Evolutionary conservation across 2,329 filamentous ascomycete species (phyloP), one percentile per base, ranked within the genome.

Genomic region (Epichloe hybrida): DNA sequence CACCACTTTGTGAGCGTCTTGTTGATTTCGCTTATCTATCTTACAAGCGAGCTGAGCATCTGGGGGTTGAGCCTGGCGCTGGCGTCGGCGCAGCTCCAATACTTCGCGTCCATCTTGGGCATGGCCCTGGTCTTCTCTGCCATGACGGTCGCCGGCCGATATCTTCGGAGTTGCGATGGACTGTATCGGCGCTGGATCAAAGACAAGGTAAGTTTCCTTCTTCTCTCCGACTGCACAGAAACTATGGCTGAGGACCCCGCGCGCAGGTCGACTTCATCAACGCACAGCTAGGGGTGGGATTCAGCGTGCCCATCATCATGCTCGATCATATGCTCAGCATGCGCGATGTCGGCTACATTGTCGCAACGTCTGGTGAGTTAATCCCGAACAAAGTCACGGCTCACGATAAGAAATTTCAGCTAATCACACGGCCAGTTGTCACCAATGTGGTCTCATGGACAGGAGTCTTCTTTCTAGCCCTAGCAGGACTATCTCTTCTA

Each of bases 211-310:
- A 38, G 54, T 53, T 5, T 43, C 11, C 42, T n/a, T 41, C 17
- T 20, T 31, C 5, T 23, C 27, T 20, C 11, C 8, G 17, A 13
- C 6, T 13, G 13, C 20, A n/a, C 13, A 20, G 8, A 8, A 23
- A 40, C 11, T 39, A 17, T 38, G 36, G 49, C 42, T 51, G 52
- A 43, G 52, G 17, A 31, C 8, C 8, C 31, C 3, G 11, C 4
- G n/a, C 38, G 1, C 47, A 77, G 73, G 65, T 74, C 21, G 68
- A 76, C 46, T 66, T 76, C 9, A 66, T 77, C 49, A 77, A 77
- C 54, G 61, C 66, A 3, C 71, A 77, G 57, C 69, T 77, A 55
- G 73, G 74, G 0, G 58, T 76, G 5, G 74, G 72, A 3, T 77
- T 77, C 55, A 69, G 71, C 0, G 66, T 76, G 2, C 74, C 75